Base-by-base conservation (phyloP, 768 basidiomycete species). In the Boletus pseudo-olivaceus region DNA sequence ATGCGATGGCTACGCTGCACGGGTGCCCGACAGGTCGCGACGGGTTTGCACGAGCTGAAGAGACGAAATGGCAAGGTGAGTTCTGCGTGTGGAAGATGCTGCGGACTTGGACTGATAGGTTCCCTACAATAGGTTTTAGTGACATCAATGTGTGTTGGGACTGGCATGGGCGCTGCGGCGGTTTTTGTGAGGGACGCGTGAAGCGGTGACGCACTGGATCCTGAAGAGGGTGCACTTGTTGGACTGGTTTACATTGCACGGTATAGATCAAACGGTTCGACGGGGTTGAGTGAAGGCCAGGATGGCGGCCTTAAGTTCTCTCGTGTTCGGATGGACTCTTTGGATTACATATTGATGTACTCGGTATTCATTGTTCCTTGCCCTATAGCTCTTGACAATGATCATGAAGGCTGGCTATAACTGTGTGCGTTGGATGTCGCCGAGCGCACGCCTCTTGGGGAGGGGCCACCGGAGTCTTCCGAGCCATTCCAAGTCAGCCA, bases 161-260 rank as follows among this genome's bases (percentile, higher is more conserved):
- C 86, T 12, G 90, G 92, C n/a, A 93, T 93, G 90, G 91, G 91
- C n/a, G 92, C 90, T 9, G 90, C 88, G 19, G 85, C 75, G 1
- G 75, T 90, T 15, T 90, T 91, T 69, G 70, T 90, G 3, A 74
- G 79, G 47, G 87, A 88, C 34, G 14, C 42, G 7, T 64, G 49
- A 62, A 27, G 42, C 6, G 5, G 27, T 10, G 17, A n/a, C 2
- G 10, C 7, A 5, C 42, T n/a, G 26, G 26, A 27, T 41, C 6
- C n/a, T 8, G 37, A 14, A 14, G 39, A 7, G 39, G 39, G 6
- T 7, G 10, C 6, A 20, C 10, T 20, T 12, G 7, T 11, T 10
- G 30, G 23, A 23, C 23, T 23, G 23, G 23, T 38, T 17, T n/a
- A n/a, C n/a, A 17, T 9, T n/a, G 38, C 19, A 10, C 9, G 5